Percentiles rank a stretch among this genome's conserved stretches.
Conservation (phyloP, 208 protist species). For the Borovskyia barvae region DNA sequence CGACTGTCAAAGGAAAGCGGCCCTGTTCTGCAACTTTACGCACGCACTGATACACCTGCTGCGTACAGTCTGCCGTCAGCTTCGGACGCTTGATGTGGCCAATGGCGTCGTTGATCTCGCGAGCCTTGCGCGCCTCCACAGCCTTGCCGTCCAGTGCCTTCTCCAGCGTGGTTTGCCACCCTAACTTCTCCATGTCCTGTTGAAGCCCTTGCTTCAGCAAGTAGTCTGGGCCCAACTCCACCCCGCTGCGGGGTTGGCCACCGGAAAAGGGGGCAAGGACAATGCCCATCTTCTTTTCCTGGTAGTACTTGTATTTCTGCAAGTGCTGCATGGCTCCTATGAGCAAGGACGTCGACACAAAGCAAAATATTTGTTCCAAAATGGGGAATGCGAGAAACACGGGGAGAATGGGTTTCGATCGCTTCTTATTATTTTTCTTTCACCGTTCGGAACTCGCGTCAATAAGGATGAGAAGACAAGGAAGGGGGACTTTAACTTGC, state of each 20-base stretch:
- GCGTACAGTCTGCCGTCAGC: constrained; percentile 31
- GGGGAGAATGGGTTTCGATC: background rate
- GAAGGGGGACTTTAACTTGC: background rate
- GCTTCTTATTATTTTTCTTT: too few species aligned
- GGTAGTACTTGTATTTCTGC: constrained; percentile 47
- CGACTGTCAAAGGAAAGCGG: constrained; percentile 36
- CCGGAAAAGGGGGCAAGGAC: constrained; percentile 50
- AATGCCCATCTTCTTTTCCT: constrained; percentile 37
- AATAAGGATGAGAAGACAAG: too few species aligned
- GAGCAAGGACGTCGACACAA: too few species aligned
- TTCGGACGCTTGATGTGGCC: constrained; percentile 32
- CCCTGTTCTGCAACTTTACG: constrained; percentile 40
- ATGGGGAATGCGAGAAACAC: constrained; percentile 11
- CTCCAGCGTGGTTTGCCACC: constrained; percentile 31
- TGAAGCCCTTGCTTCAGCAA: constrained; percentile 36
- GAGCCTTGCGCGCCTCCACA: constrained; percentile 24
- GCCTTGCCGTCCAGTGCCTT: constrained; percentile 30
- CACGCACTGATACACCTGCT: constrained; percentile 35
- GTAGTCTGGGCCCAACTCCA: constrained; percentile 45
- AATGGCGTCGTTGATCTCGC: constrained; percentile 26
- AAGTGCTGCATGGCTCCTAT: constrained; percentile 16
- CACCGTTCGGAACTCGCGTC: too few species aligned
- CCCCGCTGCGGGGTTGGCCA: constrained; percentile 40
- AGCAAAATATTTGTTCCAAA: too few species aligned
- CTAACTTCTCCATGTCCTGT: constrained; percentile 38